A percentile compares a stretch with the other conserved stretches of the same genome.
Evolutionary conservation across 164 flowering plant species (phyloP).

Genomic region (Magnolia changhungtana): DNA sequence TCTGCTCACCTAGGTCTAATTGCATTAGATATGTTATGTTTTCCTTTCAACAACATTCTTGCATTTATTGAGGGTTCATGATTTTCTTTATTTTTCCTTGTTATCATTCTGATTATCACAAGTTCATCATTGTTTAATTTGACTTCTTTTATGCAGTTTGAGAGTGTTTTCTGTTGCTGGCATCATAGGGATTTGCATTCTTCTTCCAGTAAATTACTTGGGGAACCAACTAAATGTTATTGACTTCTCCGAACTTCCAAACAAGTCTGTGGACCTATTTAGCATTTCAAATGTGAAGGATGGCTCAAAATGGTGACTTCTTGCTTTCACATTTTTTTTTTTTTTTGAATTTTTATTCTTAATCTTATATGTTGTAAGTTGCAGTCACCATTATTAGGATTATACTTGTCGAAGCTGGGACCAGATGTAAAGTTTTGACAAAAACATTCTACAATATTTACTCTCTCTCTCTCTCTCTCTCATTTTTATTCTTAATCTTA

Average conservation of each 20-base stretch:
- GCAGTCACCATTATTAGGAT: background rate
- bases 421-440: background rate
- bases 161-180: slow-evolving; percentile 75
- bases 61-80: background rate
- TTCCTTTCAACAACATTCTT: background rate
- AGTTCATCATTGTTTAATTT: background rate
- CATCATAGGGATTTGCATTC: slow-evolving; percentile 65
- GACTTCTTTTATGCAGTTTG: slow-evolving; percentile 52
- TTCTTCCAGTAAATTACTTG: slow-evolving; percentile 73
- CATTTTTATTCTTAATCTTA: background rate
- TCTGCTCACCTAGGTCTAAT: background rate
- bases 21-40: background rate
- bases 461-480: too few relatives aligned
- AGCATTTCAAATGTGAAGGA: slow-evolving; percentile 75
- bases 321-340: background rate
- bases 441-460: too few relatives aligned
- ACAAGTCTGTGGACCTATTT: slow-evolving; percentile 72
- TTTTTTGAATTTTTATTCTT: background rate
- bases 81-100: background rate
- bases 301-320: slow-evolving; percentile 63
- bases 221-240: slow-evolving; percentile 53
- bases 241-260: slow-evolving; percentile 58
- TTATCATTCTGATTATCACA: background rate
- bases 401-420: background rate
- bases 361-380: background rate